phyloP scores from a whole-genome alignment of 2,329 filamentous ascomycete species.

The Epichloe gansuensis region DNA sequence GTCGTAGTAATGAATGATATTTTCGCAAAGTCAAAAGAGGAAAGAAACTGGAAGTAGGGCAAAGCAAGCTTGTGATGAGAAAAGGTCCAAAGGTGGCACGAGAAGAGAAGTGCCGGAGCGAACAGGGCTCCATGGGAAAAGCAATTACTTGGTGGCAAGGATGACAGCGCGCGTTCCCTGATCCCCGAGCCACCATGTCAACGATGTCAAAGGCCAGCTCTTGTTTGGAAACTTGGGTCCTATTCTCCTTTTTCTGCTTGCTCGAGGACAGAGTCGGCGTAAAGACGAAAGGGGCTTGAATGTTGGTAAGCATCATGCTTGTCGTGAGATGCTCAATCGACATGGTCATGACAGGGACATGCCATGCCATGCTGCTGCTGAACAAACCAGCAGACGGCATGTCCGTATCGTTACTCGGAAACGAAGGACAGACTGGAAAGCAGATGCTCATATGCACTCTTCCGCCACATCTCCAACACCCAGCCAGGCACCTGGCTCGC shows the following conservation, averaged over 20 bases:
- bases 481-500: background rate
- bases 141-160: slow-evolving; percentile 3
- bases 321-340: background rate
- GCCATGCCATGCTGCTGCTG: background rate
- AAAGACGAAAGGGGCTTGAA: background rate
- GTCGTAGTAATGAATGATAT: background rate
- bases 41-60: background rate
- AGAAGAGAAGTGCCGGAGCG: slow-evolving; percentile 1
- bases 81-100: background rate
- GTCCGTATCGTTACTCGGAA: background rate
- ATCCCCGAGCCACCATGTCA: background rate
- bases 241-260: background rate
- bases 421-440: background rate
- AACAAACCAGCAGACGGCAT: background rate
- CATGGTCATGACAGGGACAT: background rate
- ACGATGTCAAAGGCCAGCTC: background rate
- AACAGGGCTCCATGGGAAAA: background rate
- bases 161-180: background rate
- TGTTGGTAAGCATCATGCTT: background rate
- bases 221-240: background rate
- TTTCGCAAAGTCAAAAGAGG: background rate
- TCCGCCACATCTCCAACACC: background rate
- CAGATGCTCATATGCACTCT: slow-evolving; percentile 1
- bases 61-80: background rate
- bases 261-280: too few species aligned